Percentiles rank a stretch among this genome's conserved stretches.
Evolutionary conservation across 805 yeast species (phyloP).

Genomic region (Tetrapisispora namnaoensis): DNA sequence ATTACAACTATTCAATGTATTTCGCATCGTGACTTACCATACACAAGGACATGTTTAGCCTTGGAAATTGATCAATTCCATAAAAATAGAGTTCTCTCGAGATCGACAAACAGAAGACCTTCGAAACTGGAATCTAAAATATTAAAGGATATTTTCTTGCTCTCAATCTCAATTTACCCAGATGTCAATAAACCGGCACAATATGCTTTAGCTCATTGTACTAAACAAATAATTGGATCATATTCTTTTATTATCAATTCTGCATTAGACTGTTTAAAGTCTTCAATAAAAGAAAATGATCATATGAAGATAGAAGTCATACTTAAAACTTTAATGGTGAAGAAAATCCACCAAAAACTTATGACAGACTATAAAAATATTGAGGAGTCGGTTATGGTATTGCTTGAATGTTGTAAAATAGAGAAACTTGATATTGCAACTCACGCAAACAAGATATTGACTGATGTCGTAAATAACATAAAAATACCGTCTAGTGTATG

Average conservation of each 20-base stretch:
- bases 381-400: constrained; percentile 36
- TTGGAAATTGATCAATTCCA: constrained; percentile 67
- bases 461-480: constrained; percentile 32
- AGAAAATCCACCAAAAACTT: constrained; percentile 48
- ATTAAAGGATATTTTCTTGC: constrained; percentile 51
- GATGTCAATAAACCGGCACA: constrained; percentile 66
- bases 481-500: constrained; percentile 47
- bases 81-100: constrained; percentile 59
- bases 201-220: constrained; percentile 51
- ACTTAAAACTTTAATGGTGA: constrained; percentile 45
- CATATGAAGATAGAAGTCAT: constrained; percentile 54
- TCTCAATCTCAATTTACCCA: constrained; percentile 61
- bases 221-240: constrained; percentile 61
- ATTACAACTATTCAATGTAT: constrained; percentile 53
- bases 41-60: constrained; percentile 70
- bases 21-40: constrained; percentile 54
- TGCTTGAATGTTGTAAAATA: constrained; percentile 45
- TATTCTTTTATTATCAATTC: constrained; percentile 42
- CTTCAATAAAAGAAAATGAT: constrained; percentile 41
- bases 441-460: constrained; percentile 44
- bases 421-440: constrained; percentile 48
- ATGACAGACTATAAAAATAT: constrained; percentile 49
- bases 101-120: constrained; percentile 64
- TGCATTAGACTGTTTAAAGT: constrained; percentile 36
- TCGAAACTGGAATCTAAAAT: constrained; percentile 53